Base-by-base conservation (phyloP, 768 basidiomycete species). In the Symmetrospora coprosmae region DNA sequence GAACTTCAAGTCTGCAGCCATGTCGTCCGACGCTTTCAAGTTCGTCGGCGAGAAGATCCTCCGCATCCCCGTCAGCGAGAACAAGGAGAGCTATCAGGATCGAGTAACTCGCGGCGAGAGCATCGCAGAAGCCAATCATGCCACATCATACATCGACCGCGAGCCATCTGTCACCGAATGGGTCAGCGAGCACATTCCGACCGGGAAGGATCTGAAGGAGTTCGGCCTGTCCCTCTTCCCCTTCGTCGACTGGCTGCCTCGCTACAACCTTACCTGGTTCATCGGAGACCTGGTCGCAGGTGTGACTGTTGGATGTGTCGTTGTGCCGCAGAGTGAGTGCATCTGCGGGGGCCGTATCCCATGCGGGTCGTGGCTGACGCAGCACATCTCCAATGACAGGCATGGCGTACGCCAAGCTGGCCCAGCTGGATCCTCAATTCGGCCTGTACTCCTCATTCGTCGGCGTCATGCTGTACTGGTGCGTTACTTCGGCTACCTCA, bases 401-500 rank as follows among this genome's bases (percentile, higher is more conserved):
- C 25, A 70, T 71, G 67, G 65, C 70, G 17, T 72, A 76, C 63
- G 75, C 76, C 56, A 73, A 74, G 50, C 71, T 78, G 62, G 92
- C 92, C 1, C 83, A 82, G 0, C 81, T 99, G 2, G 78, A 84
- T 2, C 74, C 85, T 1, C 79, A 97, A 74, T 97, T 88, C 70
- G 92, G 92, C 52, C 78, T 97, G 2, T 94, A 94, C 71, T 91
- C 88, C 1, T 86, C 87, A 2, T 92, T 96, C 70, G 81, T 94
- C 66, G 90, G 87, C 8, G 83, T 85, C 25, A 73, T 87, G 61
- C 75, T 83, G 61, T 94, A 91, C 73, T 88, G 87, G 84, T 80
- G 94, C 74, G 96, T 97, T 70, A 92, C 90, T 23, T 97, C 94
- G 0, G 87, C 87, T 28, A 96, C n/a, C n/a, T n/a, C n/a, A n/a